Evolutionary conservation across 768 basidiomycete genomes (phyloP).

Genomic region (Kwoniella heveanensis): DNA sequence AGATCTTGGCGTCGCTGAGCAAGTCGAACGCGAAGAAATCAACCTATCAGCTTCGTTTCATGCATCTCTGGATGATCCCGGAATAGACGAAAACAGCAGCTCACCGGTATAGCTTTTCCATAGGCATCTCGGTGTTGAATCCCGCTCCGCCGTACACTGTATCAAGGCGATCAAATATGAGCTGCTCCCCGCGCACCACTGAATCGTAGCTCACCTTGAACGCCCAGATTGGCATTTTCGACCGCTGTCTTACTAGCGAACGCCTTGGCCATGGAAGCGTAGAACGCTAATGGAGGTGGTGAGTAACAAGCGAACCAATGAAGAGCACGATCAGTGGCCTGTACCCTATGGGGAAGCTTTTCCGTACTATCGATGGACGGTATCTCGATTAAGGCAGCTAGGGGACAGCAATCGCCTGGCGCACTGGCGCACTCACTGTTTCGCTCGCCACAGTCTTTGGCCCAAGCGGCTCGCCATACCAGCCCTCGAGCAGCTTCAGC

Average conservation of each 20-base stretch:
- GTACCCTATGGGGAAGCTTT: too few relatives aligned
- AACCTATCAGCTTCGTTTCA: background rate
- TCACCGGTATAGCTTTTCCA: conserved; percentile 56
- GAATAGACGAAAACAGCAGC: background rate
- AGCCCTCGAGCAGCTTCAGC: conserved; percentile 52
- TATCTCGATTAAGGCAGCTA: too few relatives aligned
- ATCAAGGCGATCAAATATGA: background rate
- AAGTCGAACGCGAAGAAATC: background rate
- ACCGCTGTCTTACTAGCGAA: conserved; percentile 55
- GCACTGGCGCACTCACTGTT: conserved; percentile 56
- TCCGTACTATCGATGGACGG: too few relatives aligned
- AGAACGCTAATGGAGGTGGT: conserved; percentile 52
- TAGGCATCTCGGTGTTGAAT: conserved; percentile 57
- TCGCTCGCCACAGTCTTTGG: conserved; percentile 54
- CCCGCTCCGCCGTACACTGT: conserved; percentile 51
- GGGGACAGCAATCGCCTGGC: too few relatives aligned
- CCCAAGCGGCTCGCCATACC: conserved; percentile 55
- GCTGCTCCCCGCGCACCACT: too few relatives aligned
- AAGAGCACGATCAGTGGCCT: too few relatives aligned
- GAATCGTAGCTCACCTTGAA: conserved; percentile 54
- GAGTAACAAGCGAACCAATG: too few relatives aligned
- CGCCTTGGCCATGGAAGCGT: conserved; percentile 58
- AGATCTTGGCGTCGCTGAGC: conserved; percentile 55
- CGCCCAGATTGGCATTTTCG: conserved; percentile 56
- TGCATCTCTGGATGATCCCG: background rate